Percentiles rank a stretch among this genome's conserved stretches.
Conservation (phyloP, 2,329 filamentous ascomycete species). For the Paecilomyces formosus region DNA sequence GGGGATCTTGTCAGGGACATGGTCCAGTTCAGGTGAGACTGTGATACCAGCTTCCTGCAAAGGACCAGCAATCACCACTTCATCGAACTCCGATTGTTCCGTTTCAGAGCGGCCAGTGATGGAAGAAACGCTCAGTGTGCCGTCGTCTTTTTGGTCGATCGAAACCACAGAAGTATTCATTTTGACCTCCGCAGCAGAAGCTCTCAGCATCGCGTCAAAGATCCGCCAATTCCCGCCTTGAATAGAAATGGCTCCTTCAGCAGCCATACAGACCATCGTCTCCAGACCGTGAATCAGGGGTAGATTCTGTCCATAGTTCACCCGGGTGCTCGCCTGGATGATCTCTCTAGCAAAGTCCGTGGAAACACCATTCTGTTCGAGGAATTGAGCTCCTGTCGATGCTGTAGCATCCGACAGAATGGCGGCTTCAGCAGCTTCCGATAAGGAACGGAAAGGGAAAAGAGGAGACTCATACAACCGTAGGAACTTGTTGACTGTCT, state of each 20-base stretch:
- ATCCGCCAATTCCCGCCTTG: constrained; percentile 90
- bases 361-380: constrained; percentile 61
- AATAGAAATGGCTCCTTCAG: constrained; percentile 72
- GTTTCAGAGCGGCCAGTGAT: constrained; percentile 13
- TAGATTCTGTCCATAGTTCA: constrained; percentile 91
- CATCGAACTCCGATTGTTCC: constrained; percentile 52
- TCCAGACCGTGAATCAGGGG: constrained; percentile 81
- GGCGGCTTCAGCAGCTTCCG: constrained; percentile 58
- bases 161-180: constrained; percentile 62
- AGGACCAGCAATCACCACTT: constrained; percentile 74
- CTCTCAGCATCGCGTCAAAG: constrained; percentile 71
- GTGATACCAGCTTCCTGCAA: constrained; percentile 70
- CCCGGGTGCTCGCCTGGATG: constrained; percentile 81
- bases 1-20: constrained; percentile 66
- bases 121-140: constrained; percentile 40
- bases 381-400: constrained; percentile 64
- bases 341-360: constrained; percentile 67
- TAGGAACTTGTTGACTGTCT: constrained; percentile 64
- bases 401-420: constrained; percentile 60
- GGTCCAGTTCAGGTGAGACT: constrained; percentile 35
- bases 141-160: constrained; percentile 40
- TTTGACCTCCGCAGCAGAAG: constrained; percentile 53
- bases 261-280: constrained; percentile 86
- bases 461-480: constrained; percentile 71
- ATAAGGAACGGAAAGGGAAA: constrained; percentile 78